Conservation (phyloP, 768 basidiomycete species). For the Lanmaoa pseudosensibilis region DNA sequence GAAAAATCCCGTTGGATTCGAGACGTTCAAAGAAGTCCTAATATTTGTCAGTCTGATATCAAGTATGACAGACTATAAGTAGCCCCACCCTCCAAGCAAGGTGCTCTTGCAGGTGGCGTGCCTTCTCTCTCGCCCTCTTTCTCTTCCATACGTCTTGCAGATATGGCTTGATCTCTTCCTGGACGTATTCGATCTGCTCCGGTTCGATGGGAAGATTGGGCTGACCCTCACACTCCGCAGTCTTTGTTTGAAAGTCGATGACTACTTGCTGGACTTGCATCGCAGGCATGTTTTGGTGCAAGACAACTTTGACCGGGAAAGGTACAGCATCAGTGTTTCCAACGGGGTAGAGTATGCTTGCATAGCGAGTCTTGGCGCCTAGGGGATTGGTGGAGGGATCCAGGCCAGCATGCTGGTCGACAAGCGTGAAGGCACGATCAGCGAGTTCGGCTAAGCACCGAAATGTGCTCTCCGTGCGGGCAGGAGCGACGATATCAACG, state of each 20-base stretch:
- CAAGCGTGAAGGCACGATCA: slow-evolving; percentile 20
- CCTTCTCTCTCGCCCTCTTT: slow-evolving; percentile 3
- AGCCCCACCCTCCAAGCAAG: slow-evolving; percentile 15
- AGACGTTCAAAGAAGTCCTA: slow-evolving; percentile 22
- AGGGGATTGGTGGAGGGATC: neutral
- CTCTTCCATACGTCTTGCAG: slow-evolving; percentile 13
- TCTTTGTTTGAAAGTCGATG: slow-evolving; percentile 21
- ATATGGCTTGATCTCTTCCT: slow-evolving; percentile 15
- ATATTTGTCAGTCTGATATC: neutral
- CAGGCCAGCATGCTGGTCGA: slow-evolving; percentile 1
- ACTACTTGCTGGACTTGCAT: slow-evolving; percentile 11
- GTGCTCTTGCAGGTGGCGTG: slow-evolving; percentile 1
- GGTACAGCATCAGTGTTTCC: slow-evolving; percentile 3
- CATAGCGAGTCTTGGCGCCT: slow-evolving; percentile 11
- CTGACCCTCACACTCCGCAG: slow-evolving; percentile 10
- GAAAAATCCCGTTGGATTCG: slow-evolving; percentile 4
- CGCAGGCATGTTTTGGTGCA: slow-evolving; percentile 12
- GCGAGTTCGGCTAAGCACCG: slow-evolving; percentile 18
- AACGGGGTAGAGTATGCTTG: slow-evolving; percentile 15
- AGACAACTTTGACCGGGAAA: slow-evolving; percentile 13
- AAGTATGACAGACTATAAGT: neutral
- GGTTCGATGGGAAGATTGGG: slow-evolving; percentile 18
- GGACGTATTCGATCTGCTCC: slow-evolving; percentile 18
- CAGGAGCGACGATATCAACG: slow-evolving; percentile 11
- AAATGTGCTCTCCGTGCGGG: slow-evolving; percentile 2